Evolutionary conservation across 192 early-diverging fungal species (phyloP).

Genomic region (Rhizophagus sp.): DNA sequence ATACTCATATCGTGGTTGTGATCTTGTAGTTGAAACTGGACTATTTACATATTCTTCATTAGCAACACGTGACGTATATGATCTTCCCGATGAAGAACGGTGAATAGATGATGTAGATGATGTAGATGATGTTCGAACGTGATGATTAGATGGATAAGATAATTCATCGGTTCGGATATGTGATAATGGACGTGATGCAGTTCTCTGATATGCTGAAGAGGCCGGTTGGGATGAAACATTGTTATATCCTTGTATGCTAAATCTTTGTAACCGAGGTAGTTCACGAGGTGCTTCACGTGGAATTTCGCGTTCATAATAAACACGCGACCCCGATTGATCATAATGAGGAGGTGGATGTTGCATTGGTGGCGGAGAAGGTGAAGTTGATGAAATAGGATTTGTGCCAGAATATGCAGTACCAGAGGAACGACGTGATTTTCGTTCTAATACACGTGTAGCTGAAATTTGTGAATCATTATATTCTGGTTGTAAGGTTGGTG

Average conservation of each 20-base stretch:
- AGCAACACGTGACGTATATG: not conserved
- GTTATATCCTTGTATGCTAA: not conserved
- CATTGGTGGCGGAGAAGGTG: conserved; percentile 22
- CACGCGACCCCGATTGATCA: not conserved
- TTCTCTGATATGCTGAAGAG: not conserved
- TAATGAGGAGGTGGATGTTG: conserved; percentile 3
- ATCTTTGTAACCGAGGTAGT: conserved; percentile 7
- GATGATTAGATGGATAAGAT: not conserved
- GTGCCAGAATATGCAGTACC: conserved; percentile 15
- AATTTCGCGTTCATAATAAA: conserved; percentile 4
- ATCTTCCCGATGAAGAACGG: conserved; percentile 11
- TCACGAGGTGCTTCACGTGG: not conserved
- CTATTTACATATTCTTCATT: conserved; percentile 4
- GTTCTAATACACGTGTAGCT: conserved; percentile 2
- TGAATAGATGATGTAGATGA: not conserved
- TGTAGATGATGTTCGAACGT: not conserved
- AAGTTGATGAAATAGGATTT: conserved; percentile 13
- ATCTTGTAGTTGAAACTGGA: not conserved
- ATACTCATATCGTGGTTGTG: not conserved
- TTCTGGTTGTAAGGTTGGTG: conserved; percentile 17
- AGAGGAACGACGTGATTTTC: not conserved
- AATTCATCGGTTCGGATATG: not conserved
- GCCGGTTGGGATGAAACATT: not conserved
- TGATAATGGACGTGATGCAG: not conserved
- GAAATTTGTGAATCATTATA: not conserved